Conservation (phyloP, 75 land plant genomes). For the Cryptomeria japonica region DNA sequence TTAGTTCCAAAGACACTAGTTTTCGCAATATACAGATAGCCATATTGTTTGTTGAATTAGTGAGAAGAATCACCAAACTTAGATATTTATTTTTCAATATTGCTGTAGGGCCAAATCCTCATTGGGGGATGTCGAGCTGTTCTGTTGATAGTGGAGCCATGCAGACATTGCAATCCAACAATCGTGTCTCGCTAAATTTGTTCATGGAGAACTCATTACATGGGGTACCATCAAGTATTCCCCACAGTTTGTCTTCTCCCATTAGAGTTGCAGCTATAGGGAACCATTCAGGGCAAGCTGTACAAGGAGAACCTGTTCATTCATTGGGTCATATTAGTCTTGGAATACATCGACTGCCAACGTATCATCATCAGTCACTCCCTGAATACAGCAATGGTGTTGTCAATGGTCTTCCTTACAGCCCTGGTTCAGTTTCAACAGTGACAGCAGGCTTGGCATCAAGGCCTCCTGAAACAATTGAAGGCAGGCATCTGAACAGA, state of each 20-base stretch:
- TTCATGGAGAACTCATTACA: conserved; percentile 29
- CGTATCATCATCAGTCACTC: conserved; percentile 80
- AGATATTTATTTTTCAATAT: not conserved
- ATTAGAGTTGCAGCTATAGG: conserved; percentile 46
- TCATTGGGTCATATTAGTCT: conserved; percentile 45
- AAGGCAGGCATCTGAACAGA: conserved; percentile 35
- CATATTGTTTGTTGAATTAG: not conserved
- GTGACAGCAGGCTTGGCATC: conserved; percentile 25
- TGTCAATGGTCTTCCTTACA: conserved; percentile 27
- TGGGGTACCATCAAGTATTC: conserved; percentile 40
- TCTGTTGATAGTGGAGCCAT: conserved; percentile 35
- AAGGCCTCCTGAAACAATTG: conserved; percentile 34
- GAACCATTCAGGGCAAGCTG: conserved; percentile 38
- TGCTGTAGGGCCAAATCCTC: conserved; percentile 38
- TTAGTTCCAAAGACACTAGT: conserved; percentile 10
- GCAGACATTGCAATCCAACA: conserved; percentile 22
- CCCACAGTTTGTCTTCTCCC: conserved; percentile 51
- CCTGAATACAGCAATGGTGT: conserved; percentile 70
- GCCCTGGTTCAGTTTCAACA: conserved; percentile 19
- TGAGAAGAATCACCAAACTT: conserved; percentile 9
- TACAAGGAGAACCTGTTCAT: conserved; percentile 37
- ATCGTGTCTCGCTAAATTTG: conserved; percentile 4
- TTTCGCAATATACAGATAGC: not conserved
- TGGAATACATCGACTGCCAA: conserved; percentile 37
- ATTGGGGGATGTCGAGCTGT: conserved; percentile 20